Base-by-base conservation (phyloP, 768 basidiomycete genomes). In the Cytidiella melzeri region DNA sequence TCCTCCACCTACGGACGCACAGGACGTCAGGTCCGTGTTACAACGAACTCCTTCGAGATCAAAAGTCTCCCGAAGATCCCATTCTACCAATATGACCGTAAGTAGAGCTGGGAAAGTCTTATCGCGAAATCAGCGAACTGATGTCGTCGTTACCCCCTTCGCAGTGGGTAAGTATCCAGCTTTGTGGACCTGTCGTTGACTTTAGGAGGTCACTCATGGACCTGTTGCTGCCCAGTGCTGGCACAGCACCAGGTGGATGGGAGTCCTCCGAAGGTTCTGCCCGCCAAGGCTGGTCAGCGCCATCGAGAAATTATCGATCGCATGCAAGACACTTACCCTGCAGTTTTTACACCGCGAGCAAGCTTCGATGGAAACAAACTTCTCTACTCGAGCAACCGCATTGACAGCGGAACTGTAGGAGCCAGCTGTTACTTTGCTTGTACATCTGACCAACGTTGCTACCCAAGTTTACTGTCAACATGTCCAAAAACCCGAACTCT, bases 21-120 rank as follows among this genome's bases (percentile, higher is more conserved):
- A 7, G 30, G 30, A 7, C 7, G 30, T 34, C 30, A n/a, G n/a
- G n/a, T n/a, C n/a, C n/a, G n/a, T n/a, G 47, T 53, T 15, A 24
- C 2, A 12, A 48, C 30, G 10, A 53, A 53, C 26, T 41, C 52
- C 12, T 53, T 53, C 43, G n/a, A 34, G 23, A 20, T 53, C 13
- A 19, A 11, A 7, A 15, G 20, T 6, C n/a, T n/a, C n/a, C 52
- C 52, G 4, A 36, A 12, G 21, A 28, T 11, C 5, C 18, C 24
- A 18, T 53, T 37, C 42, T 38, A 48, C 24, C 46, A 53, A 11
- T 48, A 48, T 19, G 46, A 53, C 27, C 41, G 52, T 53, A 23
- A 15, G 52, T 48, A 20, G 11, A 3, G 7, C n/a, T n/a, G n/a
- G n/a, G n/a, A n/a, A n/a, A n/a, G 20, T 18, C 39, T 7, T 34